Conservation (phyloP, 768 basidiomycete species). For the Suillus paluster region DNA sequence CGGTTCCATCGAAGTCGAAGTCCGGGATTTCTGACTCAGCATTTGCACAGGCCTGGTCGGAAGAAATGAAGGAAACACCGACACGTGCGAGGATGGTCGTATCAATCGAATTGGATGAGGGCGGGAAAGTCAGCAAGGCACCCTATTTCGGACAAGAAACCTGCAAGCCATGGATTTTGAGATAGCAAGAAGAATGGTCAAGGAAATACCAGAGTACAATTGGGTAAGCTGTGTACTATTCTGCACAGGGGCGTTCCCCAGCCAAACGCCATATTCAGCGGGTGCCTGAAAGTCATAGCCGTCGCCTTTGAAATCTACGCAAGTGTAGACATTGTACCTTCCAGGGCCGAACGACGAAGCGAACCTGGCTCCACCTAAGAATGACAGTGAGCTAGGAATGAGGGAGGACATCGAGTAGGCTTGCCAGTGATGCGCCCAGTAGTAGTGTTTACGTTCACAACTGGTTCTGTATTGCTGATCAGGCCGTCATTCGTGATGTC, state of each 20-base stretch:
- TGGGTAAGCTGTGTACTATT: conserved; percentile 51
- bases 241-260: conserved; percentile 51
- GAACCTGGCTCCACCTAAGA: conserved; percentile 44
- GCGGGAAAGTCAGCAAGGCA: conserved; percentile 55
- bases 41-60: conserved; percentile 61
- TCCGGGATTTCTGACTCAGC: conserved; percentile 64
- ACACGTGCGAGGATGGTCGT: conserved; percentile 61
- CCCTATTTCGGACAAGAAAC: conserved; percentile 56
- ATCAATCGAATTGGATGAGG: conserved; percentile 37
- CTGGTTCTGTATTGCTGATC: conserved; percentile 51
- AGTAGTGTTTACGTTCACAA: conserved; percentile 50
- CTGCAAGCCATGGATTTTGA: conserved; percentile 27
- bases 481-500: conserved; percentile 70
- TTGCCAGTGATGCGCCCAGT: conserved; percentile 55
- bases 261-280: conserved; percentile 59
- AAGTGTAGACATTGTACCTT: conserved; percentile 59
- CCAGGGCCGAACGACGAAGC: conserved; percentile 64
- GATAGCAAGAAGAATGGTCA: neutral
- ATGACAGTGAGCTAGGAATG: neutral
- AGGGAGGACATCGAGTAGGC: neutral
- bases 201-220: conserved; percentile 48
- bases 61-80: conserved; percentile 68
- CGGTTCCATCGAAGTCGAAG: conserved; percentile 57
- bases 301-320: conserved; percentile 62
- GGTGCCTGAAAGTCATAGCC: conserved; percentile 51